Evolutionary conservation across 768 basidiomycete species (phyloP), one percentile per base, ranked within the genome.

Genomic region (Pholiota microspora): DNA sequence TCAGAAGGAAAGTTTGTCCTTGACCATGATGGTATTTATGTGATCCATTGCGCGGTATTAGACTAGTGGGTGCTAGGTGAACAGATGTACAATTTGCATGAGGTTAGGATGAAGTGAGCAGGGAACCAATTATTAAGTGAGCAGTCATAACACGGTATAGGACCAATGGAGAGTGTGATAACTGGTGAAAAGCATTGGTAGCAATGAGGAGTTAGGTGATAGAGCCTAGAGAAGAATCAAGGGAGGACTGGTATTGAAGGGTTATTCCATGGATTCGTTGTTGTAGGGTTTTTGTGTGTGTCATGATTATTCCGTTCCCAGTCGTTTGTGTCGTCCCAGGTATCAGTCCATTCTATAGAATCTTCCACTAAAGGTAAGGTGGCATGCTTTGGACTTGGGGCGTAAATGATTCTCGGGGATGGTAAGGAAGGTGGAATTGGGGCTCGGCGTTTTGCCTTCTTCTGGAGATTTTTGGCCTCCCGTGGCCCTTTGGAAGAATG

Each of bases 251-350:
- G 54, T 35, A 42, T 55, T 10, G 48, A 7, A 24, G 34, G 31
- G 25, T n/a, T 31, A 46, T 54, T 59, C 64, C 55, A 55, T 52
- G 57, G 55, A 3, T 45, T 31, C 21, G 34, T 31, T 15, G 46
- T 42, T 36, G 51, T 46, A 24, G 59, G 34, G 32, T 29, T 58
- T 12, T 42, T 54, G 34, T 58, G 55, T 16, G 55, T 57, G 12
- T 53, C 51, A 27, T 51, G 48, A 34, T 16, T 73, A 50, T 71
- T 69, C 32, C 76, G 73, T 12, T 73, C 80, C 84, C 81, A 85
- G 45, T 83, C 80, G 40, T 75, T 75, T 24, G 69, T 58, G 54
- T 76, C 82, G 64, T 76, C 77, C 72, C 80, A 81, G 55, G 78
- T 78, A 49, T 82, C 76, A 16, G 74, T 74, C 84, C 78, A 81